A percentile compares a stretch with the other conserved stretches of the same genome.
Conservation (phyloP, 805 yeast genomes). For the Wickerhamomyces ciferrii region DNA sequence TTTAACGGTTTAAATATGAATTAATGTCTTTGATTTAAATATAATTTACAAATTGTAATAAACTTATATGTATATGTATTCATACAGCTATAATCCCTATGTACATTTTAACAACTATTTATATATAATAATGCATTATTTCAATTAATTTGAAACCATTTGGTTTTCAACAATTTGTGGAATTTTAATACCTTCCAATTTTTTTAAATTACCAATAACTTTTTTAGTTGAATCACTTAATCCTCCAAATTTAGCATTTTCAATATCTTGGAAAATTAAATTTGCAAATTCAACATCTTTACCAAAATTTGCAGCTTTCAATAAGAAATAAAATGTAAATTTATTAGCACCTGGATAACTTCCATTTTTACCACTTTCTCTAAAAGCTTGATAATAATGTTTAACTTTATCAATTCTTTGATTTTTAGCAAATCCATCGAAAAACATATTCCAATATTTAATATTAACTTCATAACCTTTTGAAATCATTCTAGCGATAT, state of each 20-base stretch:
- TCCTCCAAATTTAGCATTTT: not conserved
- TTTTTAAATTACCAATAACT: constrained; percentile 5
- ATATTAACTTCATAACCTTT: constrained; percentile 5
- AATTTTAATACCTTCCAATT: constrained; percentile 6
- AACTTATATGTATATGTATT: no score
- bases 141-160: not conserved
- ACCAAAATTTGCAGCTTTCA: constrained; percentile 11
- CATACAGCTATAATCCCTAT: no score
- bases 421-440: constrained; percentile 17
- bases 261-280: constrained; percentile 9
- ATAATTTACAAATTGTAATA: no score
- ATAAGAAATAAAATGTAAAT: constrained; percentile 14
- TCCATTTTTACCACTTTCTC: not conserved
- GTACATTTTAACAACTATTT: no score
- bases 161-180: constrained; percentile 8
- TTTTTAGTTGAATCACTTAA: constrained; percentile 5
- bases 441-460: constrained; percentile 19
- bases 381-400: constrained; percentile 11
- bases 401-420: constrained; percentile 6
- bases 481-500: constrained; percentile 28
- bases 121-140: no score
- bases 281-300: constrained; percentile 16
- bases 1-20: no score
- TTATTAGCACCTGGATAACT: constrained; percentile 7
- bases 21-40: no score